Conservation (phyloP, 768 basidiomycete genomes). For the Phylloporus rhodoxanthus region DNA sequence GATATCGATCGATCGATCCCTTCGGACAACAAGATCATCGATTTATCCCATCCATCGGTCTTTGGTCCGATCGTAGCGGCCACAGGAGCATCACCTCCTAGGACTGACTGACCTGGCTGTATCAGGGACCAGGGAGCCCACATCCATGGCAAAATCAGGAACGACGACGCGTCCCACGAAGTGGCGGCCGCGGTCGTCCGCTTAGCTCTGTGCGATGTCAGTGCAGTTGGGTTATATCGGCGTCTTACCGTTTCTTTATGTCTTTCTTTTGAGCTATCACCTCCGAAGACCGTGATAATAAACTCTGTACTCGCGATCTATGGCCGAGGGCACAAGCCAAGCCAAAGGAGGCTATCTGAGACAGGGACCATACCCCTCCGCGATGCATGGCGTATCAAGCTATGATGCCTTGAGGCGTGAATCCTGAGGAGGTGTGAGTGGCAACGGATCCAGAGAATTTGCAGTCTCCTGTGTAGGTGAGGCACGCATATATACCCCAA, state of each 20-base stretch:
- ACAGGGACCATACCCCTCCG: background rate
- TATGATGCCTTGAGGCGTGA: background rate
- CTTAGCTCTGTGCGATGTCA: background rate
- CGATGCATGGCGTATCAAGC: background rate
- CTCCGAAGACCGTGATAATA: background rate
- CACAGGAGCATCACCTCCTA: background rate
- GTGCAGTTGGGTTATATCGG: background rate
- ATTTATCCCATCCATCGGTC: background rate
- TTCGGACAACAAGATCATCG: background rate
- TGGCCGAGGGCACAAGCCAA: background rate
- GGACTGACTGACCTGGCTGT: conserved; percentile 10
- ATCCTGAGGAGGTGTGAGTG: background rate
- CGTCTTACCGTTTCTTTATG: conserved; percentile 1
- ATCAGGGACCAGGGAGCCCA: conserved; percentile 5
- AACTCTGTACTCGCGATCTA: background rate
- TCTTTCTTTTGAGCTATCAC: background rate
- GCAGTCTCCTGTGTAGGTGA: background rate
- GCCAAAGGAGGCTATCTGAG: background rate
- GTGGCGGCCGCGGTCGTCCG: conserved; percentile 1
- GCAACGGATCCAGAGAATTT: background rate
- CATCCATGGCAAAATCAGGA: conserved; percentile 3
- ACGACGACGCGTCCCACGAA: conserved; percentile 9
- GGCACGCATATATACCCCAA: background rate
- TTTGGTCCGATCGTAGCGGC: conserved; percentile 2
- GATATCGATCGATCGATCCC: conserved; percentile 2